These are phyloP conservation scores for Phytophthora parvispora DNA, from an alignment of 352 stramenopile species.

Conservation along the genomic window DNA sequence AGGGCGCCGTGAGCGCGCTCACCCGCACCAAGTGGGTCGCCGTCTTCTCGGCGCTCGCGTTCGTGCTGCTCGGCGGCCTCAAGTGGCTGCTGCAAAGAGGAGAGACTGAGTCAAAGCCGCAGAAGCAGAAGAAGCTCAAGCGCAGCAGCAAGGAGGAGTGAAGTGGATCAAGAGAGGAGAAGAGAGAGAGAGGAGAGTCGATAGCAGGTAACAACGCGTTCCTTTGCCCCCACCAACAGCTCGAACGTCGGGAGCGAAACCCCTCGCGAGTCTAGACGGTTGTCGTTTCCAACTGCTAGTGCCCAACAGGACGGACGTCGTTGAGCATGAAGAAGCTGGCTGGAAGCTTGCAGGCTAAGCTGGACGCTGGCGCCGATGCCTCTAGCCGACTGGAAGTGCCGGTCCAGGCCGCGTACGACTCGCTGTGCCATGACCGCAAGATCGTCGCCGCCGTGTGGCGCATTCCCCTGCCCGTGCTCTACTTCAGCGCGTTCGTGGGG, in stretches of 20 bases:
- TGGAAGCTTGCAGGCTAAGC: background rate
- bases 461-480: conserved; percentile 46
- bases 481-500: conserved; percentile 51
- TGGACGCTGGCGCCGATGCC: background rate
- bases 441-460: conserved; percentile 38
- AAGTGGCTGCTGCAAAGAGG: conserved; percentile 1
- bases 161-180: conserved; percentile 1
- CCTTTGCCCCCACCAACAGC: background rate
- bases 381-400: background rate
- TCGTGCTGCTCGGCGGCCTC: conserved; percentile 29
- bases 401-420: background rate
- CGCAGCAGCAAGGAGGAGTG: conserved; percentile 23
- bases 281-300: background rate
- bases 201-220: background rate
- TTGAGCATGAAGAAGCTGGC: conserved; percentile 3
- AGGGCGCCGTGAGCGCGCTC: conserved; percentile 40
- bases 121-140: background rate
- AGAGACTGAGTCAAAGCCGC: background rate
- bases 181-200: background rate
- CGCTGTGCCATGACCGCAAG: conserved; percentile 42
- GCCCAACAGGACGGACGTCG: too few species aligned
- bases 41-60: conserved; percentile 20
- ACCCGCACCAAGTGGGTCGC: conserved; percentile 51
- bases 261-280: too few species aligned
- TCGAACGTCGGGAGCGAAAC: background rate